These are phyloP conservation scores for Spongospora subterranea DNA, from an alignment of 208 protist genomes.

Conservation along the genomic window DNA sequence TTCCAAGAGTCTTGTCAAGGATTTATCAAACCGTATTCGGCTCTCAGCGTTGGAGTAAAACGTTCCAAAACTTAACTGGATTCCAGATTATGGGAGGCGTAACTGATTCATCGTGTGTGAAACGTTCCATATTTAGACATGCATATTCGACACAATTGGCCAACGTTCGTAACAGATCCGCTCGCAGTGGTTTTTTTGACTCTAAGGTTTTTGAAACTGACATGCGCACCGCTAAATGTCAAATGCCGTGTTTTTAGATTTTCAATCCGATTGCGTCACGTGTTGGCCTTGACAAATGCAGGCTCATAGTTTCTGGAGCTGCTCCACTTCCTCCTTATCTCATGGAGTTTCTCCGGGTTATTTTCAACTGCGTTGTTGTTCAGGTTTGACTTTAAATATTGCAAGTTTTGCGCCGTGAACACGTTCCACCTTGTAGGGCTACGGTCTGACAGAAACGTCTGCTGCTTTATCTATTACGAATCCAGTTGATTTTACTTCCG, in stretches of 20 bases:
- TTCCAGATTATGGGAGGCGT: conserved; percentile 13
- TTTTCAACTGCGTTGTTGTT: conserved; percentile 60
- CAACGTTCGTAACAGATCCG: not conserved
- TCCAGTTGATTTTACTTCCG: conserved; percentile 61
- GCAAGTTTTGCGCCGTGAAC: conserved; percentile 39
- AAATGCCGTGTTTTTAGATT: not conserved
- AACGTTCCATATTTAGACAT: not conserved
- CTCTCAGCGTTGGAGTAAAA: not conserved
- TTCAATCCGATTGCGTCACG: not conserved
- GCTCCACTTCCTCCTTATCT: conserved; percentile 78
- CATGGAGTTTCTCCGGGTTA: conserved; percentile 75
- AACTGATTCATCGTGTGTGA: not conserved
- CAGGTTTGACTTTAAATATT: conserved; percentile 14
- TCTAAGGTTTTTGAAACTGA: not conserved
- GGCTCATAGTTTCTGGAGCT: conserved; percentile 77
- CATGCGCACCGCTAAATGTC: too few species aligned
- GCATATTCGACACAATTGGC: not conserved
- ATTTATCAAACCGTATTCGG: conserved; percentile 74
- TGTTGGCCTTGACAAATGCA: conserved; percentile 72
- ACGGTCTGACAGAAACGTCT: conserved; percentile 83
- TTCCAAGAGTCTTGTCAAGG: conserved; percentile 79
- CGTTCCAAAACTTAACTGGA: not conserved
- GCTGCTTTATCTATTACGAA: conserved; percentile 66
- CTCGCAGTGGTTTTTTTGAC: not conserved
- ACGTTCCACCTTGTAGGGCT: conserved; percentile 75